Percentiles rank a stretch among this genome's conserved stretches.
Conservation (phyloP, 2,329 filamentous ascomycete genomes). For the Penicillium sp. region DNA sequence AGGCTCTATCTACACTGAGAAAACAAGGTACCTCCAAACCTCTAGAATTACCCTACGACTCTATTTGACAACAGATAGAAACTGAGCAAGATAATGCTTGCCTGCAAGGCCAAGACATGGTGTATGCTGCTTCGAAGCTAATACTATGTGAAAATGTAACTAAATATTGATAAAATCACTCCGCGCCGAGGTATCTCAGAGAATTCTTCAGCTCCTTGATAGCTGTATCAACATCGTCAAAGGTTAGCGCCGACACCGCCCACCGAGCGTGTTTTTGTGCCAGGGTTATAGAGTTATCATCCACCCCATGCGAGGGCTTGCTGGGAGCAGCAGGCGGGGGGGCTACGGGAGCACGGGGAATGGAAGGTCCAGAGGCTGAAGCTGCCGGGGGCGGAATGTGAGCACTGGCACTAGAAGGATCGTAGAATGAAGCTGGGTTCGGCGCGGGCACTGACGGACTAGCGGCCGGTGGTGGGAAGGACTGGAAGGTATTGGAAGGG, state of each 20-base stretch:
- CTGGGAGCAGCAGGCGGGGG: slow-evolving; percentile 18
- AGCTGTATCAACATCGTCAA: slow-evolving; percentile 89
- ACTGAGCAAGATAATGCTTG: not conserved
- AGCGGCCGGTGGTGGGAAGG: slow-evolving; percentile 39
- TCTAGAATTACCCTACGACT: not conserved
- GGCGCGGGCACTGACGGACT: slow-evolving; percentile 25
- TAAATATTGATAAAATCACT: not conserved
- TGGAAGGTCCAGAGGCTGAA: slow-evolving; percentile 10
- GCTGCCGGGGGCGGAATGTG: slow-evolving; percentile 17
- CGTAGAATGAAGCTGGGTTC: slow-evolving; percentile 22
- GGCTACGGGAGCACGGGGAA: slow-evolving; percentile 26
- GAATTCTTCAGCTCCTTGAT: slow-evolving; percentile 78
- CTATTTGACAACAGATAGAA: not conserved
- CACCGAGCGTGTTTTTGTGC: slow-evolving; percentile 96
- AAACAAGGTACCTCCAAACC: not conserved
- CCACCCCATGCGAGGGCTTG: slow-evolving; percentile 36
- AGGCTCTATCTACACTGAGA: not conserved
- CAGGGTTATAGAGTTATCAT: slow-evolving; percentile 69
- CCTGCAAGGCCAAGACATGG: not conserved
- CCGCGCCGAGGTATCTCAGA: slow-evolving; percentile 63
- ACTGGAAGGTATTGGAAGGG: slow-evolving; percentile 35
- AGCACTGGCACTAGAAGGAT: slow-evolving; percentile 15
- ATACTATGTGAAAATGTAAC: not conserved
- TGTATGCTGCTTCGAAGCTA: not conserved
- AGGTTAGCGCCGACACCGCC: slow-evolving; percentile 94